Base-by-base conservation (phyloP, 2,329 filamentous ascomycete species). In the Zymoseptoria pseudotritici region DNA sequence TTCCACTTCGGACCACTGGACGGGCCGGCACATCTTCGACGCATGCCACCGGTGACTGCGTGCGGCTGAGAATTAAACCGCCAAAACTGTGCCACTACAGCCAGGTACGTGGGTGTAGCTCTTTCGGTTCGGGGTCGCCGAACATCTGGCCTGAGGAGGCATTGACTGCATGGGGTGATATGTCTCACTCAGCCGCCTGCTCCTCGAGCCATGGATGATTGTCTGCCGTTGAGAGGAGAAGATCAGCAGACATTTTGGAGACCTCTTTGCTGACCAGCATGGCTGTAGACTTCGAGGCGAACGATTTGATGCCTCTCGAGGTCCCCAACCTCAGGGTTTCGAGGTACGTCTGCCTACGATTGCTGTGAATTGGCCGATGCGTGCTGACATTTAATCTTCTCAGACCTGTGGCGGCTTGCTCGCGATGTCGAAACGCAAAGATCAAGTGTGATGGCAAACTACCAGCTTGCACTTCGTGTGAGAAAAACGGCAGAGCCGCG, bases 371-470 rank as follows among this genome's bases (percentile, higher is more conserved):
- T 3, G 4, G n/a, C 10, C 24, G 17, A 51, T 46, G 29, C 42
- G 36, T 31, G 26, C 63, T 66, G 46, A 65, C 58, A 50, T 17
- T 4, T 6, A 50, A 20, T 20, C 29, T 42, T 53, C 21, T 17
- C 50, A 67, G 65, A 56, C 65, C 65, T 8, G 65, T 67, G 9
- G 65, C 65, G 31, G 89, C 89, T 22, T 93, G 89, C 73, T 89
- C 88, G 61, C 82, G 88, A 79, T 93, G 89, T 78, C 90, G 94
- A 62, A 85, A 88, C 62, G 92, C 93, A 57, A 99, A 99, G 78
- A 91, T 97, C 73, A 97, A 95, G 85, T 99, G 94, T 71, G 94
- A 97, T 77, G 93, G 94, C 63, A 97, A 97, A 75, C 80, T 97
- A 46, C 94, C 94, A 10, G 91, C 92, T 7, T 99, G 94, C 72